A percentile compares a stretch with the other conserved stretches of the same genome.
Conservation (phyloP, 129 eudicot genomes). For the Arctium lappa region DNA sequence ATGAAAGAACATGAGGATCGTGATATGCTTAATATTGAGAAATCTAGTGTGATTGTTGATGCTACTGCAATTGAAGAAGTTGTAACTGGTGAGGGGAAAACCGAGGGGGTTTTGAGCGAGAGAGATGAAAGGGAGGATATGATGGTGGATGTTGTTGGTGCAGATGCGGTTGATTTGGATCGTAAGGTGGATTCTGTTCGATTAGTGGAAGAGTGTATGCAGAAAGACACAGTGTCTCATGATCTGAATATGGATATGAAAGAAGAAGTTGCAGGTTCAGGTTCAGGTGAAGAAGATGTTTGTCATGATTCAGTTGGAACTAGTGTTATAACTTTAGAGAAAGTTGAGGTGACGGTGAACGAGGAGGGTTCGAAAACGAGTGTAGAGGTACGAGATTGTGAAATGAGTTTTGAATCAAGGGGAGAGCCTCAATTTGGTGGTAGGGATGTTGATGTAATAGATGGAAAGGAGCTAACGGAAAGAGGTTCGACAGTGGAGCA, state of each 20-base stretch:
- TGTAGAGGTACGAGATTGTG: not conserved
- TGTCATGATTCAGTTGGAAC: not conserved
- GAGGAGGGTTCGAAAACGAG: conserved; percentile 8
- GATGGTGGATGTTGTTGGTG: conserved; percentile 77
- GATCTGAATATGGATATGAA: not conserved
- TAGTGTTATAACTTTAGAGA: conserved; percentile 15
- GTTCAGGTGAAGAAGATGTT: not conserved
- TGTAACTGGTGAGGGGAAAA: conserved; percentile 12
- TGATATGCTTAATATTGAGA: conserved; percentile 20
- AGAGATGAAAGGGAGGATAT: conserved; percentile 40
- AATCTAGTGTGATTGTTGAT: conserved; percentile 2
- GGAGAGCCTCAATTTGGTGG: not conserved
- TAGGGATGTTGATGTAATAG: conserved; percentile 3
- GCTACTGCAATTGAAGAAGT: conserved; percentile 22
- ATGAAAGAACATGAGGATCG: conserved; percentile 65
- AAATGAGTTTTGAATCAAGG: not conserved
- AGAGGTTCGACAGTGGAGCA: conserved; percentile 15
- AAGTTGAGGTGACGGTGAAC: conserved; percentile 7
- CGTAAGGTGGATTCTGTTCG: not conserved
- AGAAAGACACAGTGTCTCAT: not conserved
- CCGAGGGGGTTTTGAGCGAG: conserved; percentile 31
- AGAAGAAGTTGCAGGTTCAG: conserved; percentile 11
- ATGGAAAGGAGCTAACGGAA: not conserved
- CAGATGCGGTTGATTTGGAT: conserved; percentile 44
- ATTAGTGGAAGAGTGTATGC: not conserved